These are phyloP conservation scores for Corrigiola litoralis DNA, from an alignment of 179 eudicot genomes.

Conservation along the genomic window DNA sequence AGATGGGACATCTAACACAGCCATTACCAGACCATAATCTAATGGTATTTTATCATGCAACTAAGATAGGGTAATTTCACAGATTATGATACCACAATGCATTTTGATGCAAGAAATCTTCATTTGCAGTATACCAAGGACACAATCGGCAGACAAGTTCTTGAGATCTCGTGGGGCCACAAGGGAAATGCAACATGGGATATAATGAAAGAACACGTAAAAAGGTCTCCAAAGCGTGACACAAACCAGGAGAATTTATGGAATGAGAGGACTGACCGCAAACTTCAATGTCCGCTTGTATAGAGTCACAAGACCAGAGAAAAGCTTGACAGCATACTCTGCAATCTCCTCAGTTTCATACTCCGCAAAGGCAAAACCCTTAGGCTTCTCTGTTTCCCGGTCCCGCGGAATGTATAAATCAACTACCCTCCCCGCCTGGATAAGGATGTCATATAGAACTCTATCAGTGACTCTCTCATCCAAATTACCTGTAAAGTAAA, in stretches of 20 bases:
- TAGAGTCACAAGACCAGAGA: slow-evolving; percentile 85
- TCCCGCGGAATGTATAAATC: slow-evolving; percentile 82
- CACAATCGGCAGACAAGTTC: too few relatives aligned
- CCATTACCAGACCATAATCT: background rate
- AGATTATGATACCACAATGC: background rate
- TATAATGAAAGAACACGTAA: background rate
- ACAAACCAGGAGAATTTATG: background rate
- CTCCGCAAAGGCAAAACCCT: slow-evolving; percentile 91
- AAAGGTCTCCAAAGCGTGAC: background rate
- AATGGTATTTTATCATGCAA: background rate
- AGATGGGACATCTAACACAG: background rate
- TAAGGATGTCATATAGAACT: slow-evolving; percentile 85
- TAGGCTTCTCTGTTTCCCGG: slow-evolving; percentile 73
- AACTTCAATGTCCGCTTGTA: slow-evolving; percentile 74
- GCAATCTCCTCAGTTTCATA: slow-evolving; percentile 87
- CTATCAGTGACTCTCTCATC: slow-evolving; percentile 86
- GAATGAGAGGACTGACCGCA: slow-evolving; percentile 39
- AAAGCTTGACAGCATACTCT: slow-evolving; percentile 82
- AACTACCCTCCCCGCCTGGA: slow-evolving; percentile 86
- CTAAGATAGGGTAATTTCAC: background rate
- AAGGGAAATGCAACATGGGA: background rate
- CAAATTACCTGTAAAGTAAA: slow-evolving; percentile 52
- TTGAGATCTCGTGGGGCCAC: background rate
- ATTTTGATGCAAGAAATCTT: background rate
- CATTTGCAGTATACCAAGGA: too few relatives aligned